Evolutionary conservation across 2,329 filamentous ascomycete species (phyloP).

Genomic region (Coniochaeta ligniaria): DNA sequence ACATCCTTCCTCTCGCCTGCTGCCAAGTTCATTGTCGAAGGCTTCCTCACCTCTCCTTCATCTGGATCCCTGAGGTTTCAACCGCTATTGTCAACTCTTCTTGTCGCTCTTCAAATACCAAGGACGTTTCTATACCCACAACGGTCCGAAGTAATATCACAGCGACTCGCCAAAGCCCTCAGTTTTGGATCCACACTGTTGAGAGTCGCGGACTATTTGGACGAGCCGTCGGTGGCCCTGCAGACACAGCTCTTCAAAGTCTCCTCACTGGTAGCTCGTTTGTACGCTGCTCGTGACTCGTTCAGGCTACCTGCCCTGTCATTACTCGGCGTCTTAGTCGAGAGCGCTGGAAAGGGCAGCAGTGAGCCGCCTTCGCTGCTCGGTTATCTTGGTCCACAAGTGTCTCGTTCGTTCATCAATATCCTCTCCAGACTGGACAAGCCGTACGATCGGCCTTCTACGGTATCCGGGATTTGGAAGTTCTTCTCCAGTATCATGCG

Average conservation of each 20-base stretch:
- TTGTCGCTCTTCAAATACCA: constrained; percentile 51
- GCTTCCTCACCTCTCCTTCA: constrained; percentile 61
- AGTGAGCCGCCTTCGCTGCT: constrained; percentile 91
- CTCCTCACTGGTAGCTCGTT: constrained; percentile 66
- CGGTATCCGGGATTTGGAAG: constrained; percentile 70
- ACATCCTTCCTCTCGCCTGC: constrained; percentile 62
- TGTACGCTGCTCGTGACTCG: constrained; percentile 63
- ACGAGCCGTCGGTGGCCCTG: constrained; percentile 56
- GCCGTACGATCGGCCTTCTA: constrained; percentile 58
- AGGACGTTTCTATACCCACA: constrained; percentile 56
- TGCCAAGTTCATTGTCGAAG: constrained; percentile 68
- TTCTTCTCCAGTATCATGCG: constrained; percentile 81
- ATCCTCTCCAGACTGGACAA: constrained; percentile 70
- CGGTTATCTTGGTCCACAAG: constrained; percentile 75
- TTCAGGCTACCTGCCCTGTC: constrained; percentile 61
- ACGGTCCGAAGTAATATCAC: constrained; percentile 45
- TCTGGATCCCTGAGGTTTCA: constrained; percentile 67
- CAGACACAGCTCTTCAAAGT: constrained; percentile 77
- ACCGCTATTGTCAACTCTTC: constrained; percentile 65
- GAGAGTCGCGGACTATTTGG: constrained; percentile 59
- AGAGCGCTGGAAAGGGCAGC: constrained; percentile 56
- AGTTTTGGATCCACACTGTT: constrained; percentile 62
- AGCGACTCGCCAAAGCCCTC: constrained; percentile 59
- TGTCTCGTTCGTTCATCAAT: constrained; percentile 77
- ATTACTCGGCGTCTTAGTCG: constrained; percentile 67